These are phyloP conservation scores for Cordyceps tenuipes DNA, from an alignment of 2,329 filamentous ascomycete species.

Conservation along the genomic window DNA sequence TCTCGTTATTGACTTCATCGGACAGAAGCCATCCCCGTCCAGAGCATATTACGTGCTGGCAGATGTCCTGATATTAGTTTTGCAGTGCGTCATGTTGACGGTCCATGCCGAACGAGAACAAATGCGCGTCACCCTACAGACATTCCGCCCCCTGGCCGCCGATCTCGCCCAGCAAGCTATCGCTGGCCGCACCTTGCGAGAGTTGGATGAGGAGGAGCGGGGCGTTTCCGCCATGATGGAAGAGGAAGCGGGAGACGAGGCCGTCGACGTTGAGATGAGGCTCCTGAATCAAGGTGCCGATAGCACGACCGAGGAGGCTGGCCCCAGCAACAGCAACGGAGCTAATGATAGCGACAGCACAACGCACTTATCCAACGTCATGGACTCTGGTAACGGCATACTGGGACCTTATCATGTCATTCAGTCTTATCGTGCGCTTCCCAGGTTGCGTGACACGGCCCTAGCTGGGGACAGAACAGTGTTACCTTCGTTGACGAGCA, in stretches of 20 bases:
- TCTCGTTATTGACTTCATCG: constrained; percentile 59
- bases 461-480: constrained; percentile 38
- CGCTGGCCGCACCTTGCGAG: constrained; percentile 31
- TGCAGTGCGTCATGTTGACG: constrained; percentile 58
- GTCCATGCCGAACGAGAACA: constrained; percentile 53
- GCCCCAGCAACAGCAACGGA: constrained; percentile 16
- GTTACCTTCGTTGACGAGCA: constrained; percentile 43
- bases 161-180: constrained; percentile 21
- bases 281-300: constrained; percentile 22
- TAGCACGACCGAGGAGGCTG: constrained; percentile 14
- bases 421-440: constrained; percentile 42
- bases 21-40: constrained; percentile 54
- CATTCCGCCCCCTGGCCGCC: constrained; percentile 26
- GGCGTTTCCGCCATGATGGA: constrained; percentile 36
- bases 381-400: constrained; percentile 47
- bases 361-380: constrained; percentile 36
- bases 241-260: constrained; percentile 28
- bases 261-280: constrained; percentile 39
- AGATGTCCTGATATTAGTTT: constrained; percentile 45
- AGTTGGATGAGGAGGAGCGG: constrained; percentile 49
- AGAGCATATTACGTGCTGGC: constrained; percentile 45
- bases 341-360: constrained; percentile 26
- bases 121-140: constrained; percentile 40
- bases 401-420: constrained; percentile 46
- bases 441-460: constrained; percentile 40